phyloP scores from a whole-genome alignment of 2,329 filamentous ascomycete genomes.

The Aspergillus sp. region DNA sequence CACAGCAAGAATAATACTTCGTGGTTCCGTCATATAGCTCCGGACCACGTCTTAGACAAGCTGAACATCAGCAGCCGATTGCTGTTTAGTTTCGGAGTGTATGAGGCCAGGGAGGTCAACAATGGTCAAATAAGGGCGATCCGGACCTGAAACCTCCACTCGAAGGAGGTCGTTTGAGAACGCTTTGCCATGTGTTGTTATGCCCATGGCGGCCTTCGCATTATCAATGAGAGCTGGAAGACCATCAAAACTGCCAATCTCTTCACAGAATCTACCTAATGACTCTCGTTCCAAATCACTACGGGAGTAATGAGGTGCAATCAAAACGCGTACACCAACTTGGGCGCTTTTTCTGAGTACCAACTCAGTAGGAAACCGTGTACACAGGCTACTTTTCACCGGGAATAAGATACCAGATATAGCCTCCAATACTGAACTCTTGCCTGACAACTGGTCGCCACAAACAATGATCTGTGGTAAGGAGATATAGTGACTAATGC shows the following conservation, averaged over 20 bases:
- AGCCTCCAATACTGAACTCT: slow-evolving; percentile 61
- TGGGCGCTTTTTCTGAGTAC: slow-evolving; percentile 42
- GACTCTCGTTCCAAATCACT: slow-evolving; percentile 17
- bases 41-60: too few relatives aligned
- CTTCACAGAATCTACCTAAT: slow-evolving; percentile 17
- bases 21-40: too few relatives aligned
- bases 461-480: slow-evolving; percentile 65
- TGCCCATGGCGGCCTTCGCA: slow-evolving; percentile 26
- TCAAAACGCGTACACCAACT: slow-evolving; percentile 21
- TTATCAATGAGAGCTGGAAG: slow-evolving; percentile 23
- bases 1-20: too few relatives aligned
- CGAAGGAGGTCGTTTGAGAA: slow-evolving; percentile 55
- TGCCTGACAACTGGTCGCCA: slow-evolving; percentile 64
- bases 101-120: slow-evolving; percentile 64
- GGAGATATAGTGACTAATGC: slow-evolving; percentile 50
- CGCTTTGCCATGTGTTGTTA: slow-evolving; percentile 21
- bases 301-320: slow-evolving; percentile 41
- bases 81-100: slow-evolving; percentile 54
- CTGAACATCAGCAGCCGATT: slow-evolving; percentile 35
- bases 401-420: slow-evolving; percentile 63
- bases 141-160: slow-evolving; percentile 59
- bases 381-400: slow-evolving; percentile 58
- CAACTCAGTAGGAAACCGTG: slow-evolving; percentile 62
- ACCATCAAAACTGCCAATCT: slow-evolving; percentile 19
- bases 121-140: slow-evolving; percentile 61